Base-by-base conservation (phyloP, 2,329 filamentous ascomycete genomes). In the Metarhizium humberi region DNA sequence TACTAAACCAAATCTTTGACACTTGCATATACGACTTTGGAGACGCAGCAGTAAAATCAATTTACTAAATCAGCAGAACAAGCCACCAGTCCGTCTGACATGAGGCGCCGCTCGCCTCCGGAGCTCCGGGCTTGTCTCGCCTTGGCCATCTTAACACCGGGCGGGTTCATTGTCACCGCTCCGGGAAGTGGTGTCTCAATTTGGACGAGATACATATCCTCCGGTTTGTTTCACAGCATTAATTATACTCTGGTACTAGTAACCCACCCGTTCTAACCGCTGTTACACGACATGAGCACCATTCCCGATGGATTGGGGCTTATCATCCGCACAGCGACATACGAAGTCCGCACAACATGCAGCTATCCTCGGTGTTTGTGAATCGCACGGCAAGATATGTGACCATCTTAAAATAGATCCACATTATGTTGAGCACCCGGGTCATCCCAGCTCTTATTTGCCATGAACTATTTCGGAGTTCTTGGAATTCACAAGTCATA, bases 181-280 rank as follows among this genome's bases (percentile, higher is more conserved):
- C 14, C 38, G 38, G 38, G 20, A 45, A 36, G 25, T 38, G 32
- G 48, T 36, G 48, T 50, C 51, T 45, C 42, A 36, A 34, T 32
- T 46, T 10, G 47, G 47, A 38, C 25, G 34, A 52, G 38, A 53
- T 53, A 25, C 25, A 25, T 25, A 50, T 51, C 30, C 38, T 47
- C 51, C 46, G 32, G 20, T 40, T 38, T 14, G 47, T 56, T 50
- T 34, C 51, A 56, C 51, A 42, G 30, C 55, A 45, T 49, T 20
- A 10, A 52, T 36, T 16, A 18, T 50, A 42, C 20, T 30, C 11
- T 16, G 38, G 38, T 5, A 25, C 14, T 30, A 50, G 16, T 50
- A 18, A n/a, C 36, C 38, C 46, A 50, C 38, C 54, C 38, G 51
- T 45, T 55, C 30, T 52, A 51, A 45, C 34, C 54, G 54, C 46